Evolutionary conservation across 805 yeast species (phyloP).

Genomic region (Metschnikowia vanudenii): DNA sequence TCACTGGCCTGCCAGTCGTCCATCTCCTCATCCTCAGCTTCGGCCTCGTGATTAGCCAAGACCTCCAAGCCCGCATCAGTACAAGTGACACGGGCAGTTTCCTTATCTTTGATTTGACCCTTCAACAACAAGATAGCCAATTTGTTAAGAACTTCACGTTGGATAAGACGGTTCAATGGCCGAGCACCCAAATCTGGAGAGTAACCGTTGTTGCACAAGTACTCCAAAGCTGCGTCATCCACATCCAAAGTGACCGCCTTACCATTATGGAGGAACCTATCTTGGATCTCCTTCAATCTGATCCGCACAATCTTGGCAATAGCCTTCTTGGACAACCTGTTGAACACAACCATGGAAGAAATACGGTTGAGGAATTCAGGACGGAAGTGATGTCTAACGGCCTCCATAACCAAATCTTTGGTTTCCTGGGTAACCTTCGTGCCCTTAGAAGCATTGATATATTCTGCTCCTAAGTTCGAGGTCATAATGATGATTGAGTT

Average conservation of each 20-base stretch:
- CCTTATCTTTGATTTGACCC: constrained; percentile 87
- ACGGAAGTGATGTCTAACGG: constrained; percentile 87
- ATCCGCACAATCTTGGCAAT: constrained; percentile 88
- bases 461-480: constrained; percentile 94
- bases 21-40: constrained; percentile 50
- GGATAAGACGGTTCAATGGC: constrained; percentile 91
- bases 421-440: constrained; percentile 67
- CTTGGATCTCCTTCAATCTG: constrained; percentile 79
- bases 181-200: constrained; percentile 95
- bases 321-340: constrained; percentile 86
- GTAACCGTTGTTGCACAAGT: constrained; percentile 82
- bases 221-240: constrained; percentile 75
- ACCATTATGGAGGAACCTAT: constrained; percentile 81
- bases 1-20: constrained; percentile 59
- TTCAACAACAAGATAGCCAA: constrained; percentile 85
- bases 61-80: constrained; percentile 70
- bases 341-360: constrained; percentile 88
- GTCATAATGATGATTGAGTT: constrained; percentile 94
- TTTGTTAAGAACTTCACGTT: constrained; percentile 79
- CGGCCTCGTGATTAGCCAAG: constrained; percentile 77
- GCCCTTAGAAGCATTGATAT: constrained; percentile 63
- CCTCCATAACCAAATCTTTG: constrained; percentile 73
- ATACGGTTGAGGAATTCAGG: constrained; percentile 98
- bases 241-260: constrained; percentile 71
- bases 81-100: constrained; percentile 65